Base-by-base conservation (phyloP, 2,329 filamentous ascomycete species). In the Cytospora piceae region DNA sequence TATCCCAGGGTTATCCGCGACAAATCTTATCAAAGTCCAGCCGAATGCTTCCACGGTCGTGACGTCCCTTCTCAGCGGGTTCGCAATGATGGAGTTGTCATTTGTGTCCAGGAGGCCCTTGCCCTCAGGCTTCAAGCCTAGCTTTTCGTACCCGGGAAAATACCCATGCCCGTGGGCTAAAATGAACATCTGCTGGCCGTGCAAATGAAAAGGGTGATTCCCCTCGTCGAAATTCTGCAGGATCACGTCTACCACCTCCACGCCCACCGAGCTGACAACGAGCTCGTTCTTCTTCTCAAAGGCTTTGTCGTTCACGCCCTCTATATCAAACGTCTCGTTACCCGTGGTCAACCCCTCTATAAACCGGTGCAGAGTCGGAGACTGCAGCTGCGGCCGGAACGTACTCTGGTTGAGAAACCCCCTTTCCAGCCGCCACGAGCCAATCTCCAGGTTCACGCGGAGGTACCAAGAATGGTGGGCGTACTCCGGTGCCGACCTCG, bases 191-290 rank as follows among this genome's bases (percentile, higher is more conserved):
- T 81, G 80, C 69, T 85, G 80, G 5, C 87, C 87, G 74, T 90
- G 90, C 1, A 91, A 77, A 75, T 91, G 88, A 79, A 90, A 89
- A 0, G 88, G 88, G 70, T 88, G 85, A 64, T 83, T 87, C 58
- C 87, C 71, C 78, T 81, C 80, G 68, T 89, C 86, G 67, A 85
- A 80, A 70, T 88, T 90, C 74, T 88, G 87, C 4, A 89, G 77
- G 39, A 89, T 75, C 39, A 89, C 78, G 70, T 89, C 86, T 29
- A 89, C 79, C 9, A 85, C 80, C 67, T 81, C 76, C 32, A 79
- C 70, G 24, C 72, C 75, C 60, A 80, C 81, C 64, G 87, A 81
- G 31, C 84, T 79, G 37, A 91, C 80, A 4, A 90, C 77, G 67
- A 89, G 84, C 68, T 82, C 80, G 57, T 77, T 73, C 58, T 70